Percentiles rank a stretch among this genome's conserved stretches.
These are phyloP conservation scores for Spathaspora hagerdaliae DNA, from an alignment of 805 yeast species.

Conservation along the genomic window DNA sequence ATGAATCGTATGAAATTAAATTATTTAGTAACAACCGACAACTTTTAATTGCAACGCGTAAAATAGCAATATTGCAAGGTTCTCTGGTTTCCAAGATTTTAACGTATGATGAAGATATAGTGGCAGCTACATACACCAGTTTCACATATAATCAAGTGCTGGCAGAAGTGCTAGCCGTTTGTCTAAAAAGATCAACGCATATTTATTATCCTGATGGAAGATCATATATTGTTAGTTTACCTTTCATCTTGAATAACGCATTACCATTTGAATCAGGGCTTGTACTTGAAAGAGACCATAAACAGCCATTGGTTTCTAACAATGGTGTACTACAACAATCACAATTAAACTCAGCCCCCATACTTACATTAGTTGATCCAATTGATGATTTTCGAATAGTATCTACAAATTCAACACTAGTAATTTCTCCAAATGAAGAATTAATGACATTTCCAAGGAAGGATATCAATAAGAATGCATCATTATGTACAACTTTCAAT, in stretches of 20 bases:
- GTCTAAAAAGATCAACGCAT: slow-evolving; percentile 56
- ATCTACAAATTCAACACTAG: slow-evolving; percentile 65
- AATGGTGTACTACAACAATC: slow-evolving; percentile 6
- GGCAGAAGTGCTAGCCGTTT: slow-evolving; percentile 46
- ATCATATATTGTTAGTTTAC: slow-evolving; percentile 58
- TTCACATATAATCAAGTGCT: slow-evolving; percentile 24
- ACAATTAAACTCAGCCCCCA: slow-evolving; percentile 31
- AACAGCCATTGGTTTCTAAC: slow-evolving; percentile 1
- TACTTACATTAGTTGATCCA: slow-evolving; percentile 72
- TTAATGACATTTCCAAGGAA: slow-evolving; percentile 51
- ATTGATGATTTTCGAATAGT: slow-evolving; percentile 68
- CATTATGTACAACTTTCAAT: slow-evolving; percentile 56
- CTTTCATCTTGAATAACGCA: slow-evolving; percentile 60
- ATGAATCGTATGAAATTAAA: slow-evolving; percentile 13
- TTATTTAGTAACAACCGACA: slow-evolving; percentile 28
- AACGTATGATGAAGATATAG: slow-evolving; percentile 46
- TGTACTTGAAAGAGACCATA: slow-evolving; percentile 49
- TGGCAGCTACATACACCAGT: slow-evolving; percentile 58
- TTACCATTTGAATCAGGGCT: slow-evolving; percentile 67
- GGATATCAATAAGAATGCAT: slow-evolving; percentile 21
- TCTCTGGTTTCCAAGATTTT: slow-evolving; percentile 44
- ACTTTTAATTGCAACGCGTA: slow-evolving; percentile 31
- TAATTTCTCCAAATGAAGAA: slow-evolving; percentile 55
- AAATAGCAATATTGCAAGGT: slow-evolving; percentile 49
- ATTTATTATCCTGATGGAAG: slow-evolving; percentile 61